Evolutionary conservation across 768 basidiomycete genomes (phyloP).

Genomic region (Leccinum incarnatum): DNA sequence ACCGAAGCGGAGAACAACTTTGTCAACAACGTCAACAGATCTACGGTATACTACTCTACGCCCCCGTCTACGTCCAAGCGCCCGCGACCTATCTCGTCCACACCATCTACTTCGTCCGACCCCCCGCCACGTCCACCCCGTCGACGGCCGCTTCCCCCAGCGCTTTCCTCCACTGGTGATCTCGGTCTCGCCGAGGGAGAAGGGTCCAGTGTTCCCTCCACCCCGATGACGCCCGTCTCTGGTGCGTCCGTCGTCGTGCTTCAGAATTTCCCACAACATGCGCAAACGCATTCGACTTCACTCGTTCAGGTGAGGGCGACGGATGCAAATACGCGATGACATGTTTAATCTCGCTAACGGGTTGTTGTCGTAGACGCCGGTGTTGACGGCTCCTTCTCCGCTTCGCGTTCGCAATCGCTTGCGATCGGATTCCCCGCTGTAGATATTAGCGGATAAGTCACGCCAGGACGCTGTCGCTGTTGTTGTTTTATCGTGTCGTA

Average conservation of each 20-base stretch:
- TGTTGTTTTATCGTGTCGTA: not conserved
- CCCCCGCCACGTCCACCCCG: not conserved
- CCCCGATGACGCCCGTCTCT: not conserved
- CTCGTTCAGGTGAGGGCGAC: not conserved
- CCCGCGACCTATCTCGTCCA: not conserved
- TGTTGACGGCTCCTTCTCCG: not conserved
- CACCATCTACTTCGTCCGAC: not conserved
- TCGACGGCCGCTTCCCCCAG: not conserved
- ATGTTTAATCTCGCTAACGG: not conserved
- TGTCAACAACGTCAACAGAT: slow-evolving; percentile 16
- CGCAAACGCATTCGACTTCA: not conserved
- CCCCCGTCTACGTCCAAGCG: not conserved
- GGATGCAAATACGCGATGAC: not conserved
- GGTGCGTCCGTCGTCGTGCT: not conserved
- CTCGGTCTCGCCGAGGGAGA: not conserved
- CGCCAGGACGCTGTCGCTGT: not conserved
- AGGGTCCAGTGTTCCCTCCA: not conserved
- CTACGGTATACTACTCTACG: not conserved
- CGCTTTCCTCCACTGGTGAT: not conserved
- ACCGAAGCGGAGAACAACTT: slow-evolving; percentile 9
- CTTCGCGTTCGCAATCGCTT: not conserved
- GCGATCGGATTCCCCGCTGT: not conserved
- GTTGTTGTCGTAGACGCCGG: not conserved
- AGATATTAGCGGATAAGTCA: not conserved
- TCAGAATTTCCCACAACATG: not conserved